A percentile compares a stretch with the other conserved stretches of the same genome.
phyloP scores from a whole-genome alignment of 495 filamentous ascomycete species.

The Penicillium taxi region DNA sequence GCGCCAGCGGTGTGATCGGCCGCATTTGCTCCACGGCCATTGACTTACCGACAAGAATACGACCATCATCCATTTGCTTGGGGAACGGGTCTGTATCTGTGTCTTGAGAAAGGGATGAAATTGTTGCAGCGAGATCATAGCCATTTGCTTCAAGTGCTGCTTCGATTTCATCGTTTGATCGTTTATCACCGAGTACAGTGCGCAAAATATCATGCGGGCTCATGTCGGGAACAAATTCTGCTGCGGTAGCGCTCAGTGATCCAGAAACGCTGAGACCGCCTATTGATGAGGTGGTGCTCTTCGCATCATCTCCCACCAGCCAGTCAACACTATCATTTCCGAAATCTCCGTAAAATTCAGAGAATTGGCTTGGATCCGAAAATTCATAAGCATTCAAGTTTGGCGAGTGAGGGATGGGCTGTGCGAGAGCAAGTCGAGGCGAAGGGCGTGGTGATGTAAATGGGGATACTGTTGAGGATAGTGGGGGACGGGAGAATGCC shows the following conservation, averaged over 20 bases:
- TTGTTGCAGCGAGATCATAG: constrained; percentile 86
- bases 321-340: constrained; percentile 88
- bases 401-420: constrained; percentile 94
- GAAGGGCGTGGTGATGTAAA: constrained; percentile 94
- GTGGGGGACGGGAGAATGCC: constrained; percentile 55
- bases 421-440: constrained; percentile 81
- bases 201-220: constrained; percentile 96
- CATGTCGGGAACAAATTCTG: constrained; percentile 86
- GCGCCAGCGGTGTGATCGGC: constrained; percentile 62
- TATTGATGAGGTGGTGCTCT: constrained; percentile 66
- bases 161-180: constrained; percentile 90
- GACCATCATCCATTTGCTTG: constrained; percentile 32
- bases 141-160: constrained; percentile 76
- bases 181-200: constrained; percentile 82
- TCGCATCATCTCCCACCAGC: constrained; percentile 85
- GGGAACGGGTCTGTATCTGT: constrained; percentile 26
- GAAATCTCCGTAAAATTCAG: constrained; percentile 84
- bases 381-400: constrained; percentile 92
- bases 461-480: constrained; percentile 56
- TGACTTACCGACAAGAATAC: constrained; percentile 81
- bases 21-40: constrained; percentile 65
- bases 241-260: constrained; percentile 66
- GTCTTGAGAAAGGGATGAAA: constrained; percentile 72
- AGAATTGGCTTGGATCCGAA: constrained; percentile 61
- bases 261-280: constrained; percentile 52